Evolutionary conservation across 768 basidiomycete species (phyloP), one percentile per base, ranked within the genome.

Genomic region (Tylopilus sp.): DNA sequence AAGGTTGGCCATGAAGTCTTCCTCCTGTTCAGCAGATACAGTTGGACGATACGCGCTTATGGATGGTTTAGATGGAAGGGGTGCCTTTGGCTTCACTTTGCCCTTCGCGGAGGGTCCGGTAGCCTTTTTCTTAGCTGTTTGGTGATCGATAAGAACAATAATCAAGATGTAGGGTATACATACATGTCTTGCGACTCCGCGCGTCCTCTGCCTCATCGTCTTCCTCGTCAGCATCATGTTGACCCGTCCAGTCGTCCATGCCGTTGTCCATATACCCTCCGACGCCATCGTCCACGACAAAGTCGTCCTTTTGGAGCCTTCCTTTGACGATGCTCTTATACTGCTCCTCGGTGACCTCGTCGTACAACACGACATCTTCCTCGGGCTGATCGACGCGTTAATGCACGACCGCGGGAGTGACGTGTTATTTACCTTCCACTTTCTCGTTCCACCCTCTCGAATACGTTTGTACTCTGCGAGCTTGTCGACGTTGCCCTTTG

Each of bases 201-300:
- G 44, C n/a, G 21, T 58, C 52, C 26, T 72, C 69, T 5, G 71
- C 71, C 17, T 69, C 73, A 7, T 82, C 83, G 38, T 80, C 80
- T 47, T 82, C 83, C 9, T 72, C 73, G 13, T 84, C 79, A 7
- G 78, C 76, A 42, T 79, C 75, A 25, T 78, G 75, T 9, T 74
- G 79, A 23, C 77, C 79, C 28, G 79, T 81, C 86, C 91, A 98
- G 62, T 95, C 94, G 52, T 98, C 97, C 84, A 93, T 86, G 5
- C 97, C 97, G 64, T 97, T 91, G 73, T 99, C 97, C 67, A 87
- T 85, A 61, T 99, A 98, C 6, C 92, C 97, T 13, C 76, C 79
- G 0, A 87, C 80, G 23, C 93, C 93, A 71, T 98, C 97, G 62
- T 98, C 97, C 33, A 88, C 86, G 18, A 98, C 91, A 55, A 99